These are phyloP conservation scores for Candolleomyces aberdarensis DNA, from an alignment of 768 basidiomycete species.

Conservation along the genomic window DNA sequence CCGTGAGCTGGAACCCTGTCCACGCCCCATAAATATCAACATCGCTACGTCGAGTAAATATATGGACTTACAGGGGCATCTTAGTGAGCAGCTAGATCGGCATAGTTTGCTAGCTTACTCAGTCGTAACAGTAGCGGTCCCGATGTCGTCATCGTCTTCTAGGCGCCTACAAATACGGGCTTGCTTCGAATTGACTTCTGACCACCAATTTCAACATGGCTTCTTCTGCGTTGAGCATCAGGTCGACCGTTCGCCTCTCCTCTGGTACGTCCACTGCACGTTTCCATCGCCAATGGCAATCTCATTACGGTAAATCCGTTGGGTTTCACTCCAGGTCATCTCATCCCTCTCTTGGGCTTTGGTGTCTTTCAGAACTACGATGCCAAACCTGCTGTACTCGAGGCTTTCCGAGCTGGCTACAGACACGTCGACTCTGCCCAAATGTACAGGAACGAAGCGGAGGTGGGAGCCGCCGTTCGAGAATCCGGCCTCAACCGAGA, in stretches of 20 bases:
- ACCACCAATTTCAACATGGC: background rate
- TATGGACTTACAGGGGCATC: no score
- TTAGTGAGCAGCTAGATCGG: background rate
- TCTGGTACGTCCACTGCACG: slow-evolving; percentile 15
- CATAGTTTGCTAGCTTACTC: background rate
- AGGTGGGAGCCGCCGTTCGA: slow-evolving; percentile 47
- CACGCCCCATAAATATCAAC: slow-evolving; percentile 1
- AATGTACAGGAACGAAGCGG: slow-evolving; percentile 49
- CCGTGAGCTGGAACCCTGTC: slow-evolving; percentile 12
- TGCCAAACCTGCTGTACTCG: slow-evolving; percentile 44
- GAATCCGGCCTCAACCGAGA: slow-evolving; percentile 46
- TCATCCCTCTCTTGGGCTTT: slow-evolving; percentile 58
- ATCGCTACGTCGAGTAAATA: background rate
- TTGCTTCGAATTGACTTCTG: no score
- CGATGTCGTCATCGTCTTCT: background rate
- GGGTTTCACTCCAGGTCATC: slow-evolving; percentile 29
- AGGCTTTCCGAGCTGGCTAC: slow-evolving; percentile 59
- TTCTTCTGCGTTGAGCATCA: slow-evolving; percentile 10
- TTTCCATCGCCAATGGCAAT: background rate
- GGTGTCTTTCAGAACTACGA: slow-evolving; percentile 59
- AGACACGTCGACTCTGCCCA: slow-evolving; percentile 62
- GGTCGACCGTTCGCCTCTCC: slow-evolving; percentile 20
- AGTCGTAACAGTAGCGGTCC: background rate
- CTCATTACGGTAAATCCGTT: background rate
- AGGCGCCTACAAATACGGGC: no score